phyloP scores from a whole-genome alignment of 352 stramenopile genomes.

The Phytophthora pinifolia region DNA sequence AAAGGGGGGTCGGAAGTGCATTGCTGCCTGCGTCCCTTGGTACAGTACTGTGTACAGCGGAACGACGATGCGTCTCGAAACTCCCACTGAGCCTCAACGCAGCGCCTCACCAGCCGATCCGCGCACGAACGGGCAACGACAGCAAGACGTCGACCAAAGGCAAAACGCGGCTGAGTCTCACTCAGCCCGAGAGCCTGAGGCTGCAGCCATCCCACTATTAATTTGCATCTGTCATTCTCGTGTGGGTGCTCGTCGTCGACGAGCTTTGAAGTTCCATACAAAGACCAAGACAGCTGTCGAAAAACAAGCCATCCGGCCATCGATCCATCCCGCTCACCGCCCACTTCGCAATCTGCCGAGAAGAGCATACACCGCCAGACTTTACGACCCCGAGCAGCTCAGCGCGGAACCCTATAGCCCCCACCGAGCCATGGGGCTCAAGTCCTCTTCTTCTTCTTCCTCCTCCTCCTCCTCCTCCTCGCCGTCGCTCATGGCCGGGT shows the following conservation, averaged over 20 bases:
- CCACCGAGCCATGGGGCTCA: slow-evolving; percentile 9
- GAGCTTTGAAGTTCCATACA: slow-evolving; percentile 8
- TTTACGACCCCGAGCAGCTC: neutral
- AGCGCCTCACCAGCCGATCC: neutral
- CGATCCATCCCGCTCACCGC: neutral
- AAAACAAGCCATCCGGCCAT: slow-evolving; percentile 18
- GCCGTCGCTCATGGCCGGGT: slow-evolving; percentile 39
- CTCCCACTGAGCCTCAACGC: too few species aligned
- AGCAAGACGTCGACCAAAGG: too few species aligned
- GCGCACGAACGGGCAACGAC: slow-evolving; percentile 6
- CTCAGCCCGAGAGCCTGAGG: too few species aligned
- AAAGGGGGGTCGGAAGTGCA: too few species aligned
- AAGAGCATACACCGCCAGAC: slow-evolving; percentile 1
- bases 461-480: slow-evolving; percentile 5
- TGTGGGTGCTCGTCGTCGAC: neutral
- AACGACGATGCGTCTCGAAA: too few species aligned
- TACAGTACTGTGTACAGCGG: too few species aligned
- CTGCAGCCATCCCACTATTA: slow-evolving; percentile 1
- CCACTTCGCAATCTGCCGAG: slow-evolving; percentile 21
- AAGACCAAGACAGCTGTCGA: slow-evolving; percentile 21
- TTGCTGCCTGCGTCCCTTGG: too few species aligned
- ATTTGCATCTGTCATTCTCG: slow-evolving; percentile 7
- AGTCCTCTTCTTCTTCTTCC: slow-evolving; percentile 6
- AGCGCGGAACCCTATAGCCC: neutral
- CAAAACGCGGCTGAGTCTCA: too few species aligned